phyloP scores from a whole-genome alignment of 176 grass and related monocot species.

The Carex kokanica region DNA sequence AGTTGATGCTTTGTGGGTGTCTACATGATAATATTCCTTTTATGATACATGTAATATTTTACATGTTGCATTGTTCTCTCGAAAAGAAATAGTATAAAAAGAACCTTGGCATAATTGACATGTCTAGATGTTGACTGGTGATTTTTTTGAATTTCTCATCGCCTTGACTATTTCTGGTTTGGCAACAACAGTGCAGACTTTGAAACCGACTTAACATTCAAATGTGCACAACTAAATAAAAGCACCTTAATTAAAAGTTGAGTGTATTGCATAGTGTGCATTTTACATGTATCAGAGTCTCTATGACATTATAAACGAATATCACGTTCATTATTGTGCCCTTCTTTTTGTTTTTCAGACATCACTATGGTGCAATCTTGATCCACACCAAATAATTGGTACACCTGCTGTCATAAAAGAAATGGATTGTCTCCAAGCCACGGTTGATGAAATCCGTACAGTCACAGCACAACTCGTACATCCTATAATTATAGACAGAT shows the following conservation, averaged over 20 bases:
- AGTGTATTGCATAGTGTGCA: background rate
- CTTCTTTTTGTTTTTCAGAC: conserved; percentile 45
- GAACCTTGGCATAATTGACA: background rate
- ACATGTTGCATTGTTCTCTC: background rate
- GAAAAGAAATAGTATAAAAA: background rate
- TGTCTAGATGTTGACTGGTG: background rate
- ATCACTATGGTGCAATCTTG: conserved; percentile 89
- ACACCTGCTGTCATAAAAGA: conserved; percentile 75
- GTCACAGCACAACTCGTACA: conserved; percentile 52
- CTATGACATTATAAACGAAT: background rate
- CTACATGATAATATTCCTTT: background rate
- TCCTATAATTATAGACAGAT: conserved; percentile 53
- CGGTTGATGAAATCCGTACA: conserved; percentile 72
- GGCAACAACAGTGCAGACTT: background rate
- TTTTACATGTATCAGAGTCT: background rate
- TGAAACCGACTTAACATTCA: background rate
- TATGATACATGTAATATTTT: background rate
- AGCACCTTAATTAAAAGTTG: background rate
- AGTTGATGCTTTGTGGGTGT: background rate
- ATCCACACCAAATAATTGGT: conserved; percentile 83
- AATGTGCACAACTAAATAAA: background rate
- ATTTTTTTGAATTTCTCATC: background rate
- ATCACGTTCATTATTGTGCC: background rate
- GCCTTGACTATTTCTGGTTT: background rate
- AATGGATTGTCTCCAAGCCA: conserved; percentile 90